phyloP scores from a whole-genome alignment of 73 alveolate genomes.

The Uronychia setigera region DNA sequence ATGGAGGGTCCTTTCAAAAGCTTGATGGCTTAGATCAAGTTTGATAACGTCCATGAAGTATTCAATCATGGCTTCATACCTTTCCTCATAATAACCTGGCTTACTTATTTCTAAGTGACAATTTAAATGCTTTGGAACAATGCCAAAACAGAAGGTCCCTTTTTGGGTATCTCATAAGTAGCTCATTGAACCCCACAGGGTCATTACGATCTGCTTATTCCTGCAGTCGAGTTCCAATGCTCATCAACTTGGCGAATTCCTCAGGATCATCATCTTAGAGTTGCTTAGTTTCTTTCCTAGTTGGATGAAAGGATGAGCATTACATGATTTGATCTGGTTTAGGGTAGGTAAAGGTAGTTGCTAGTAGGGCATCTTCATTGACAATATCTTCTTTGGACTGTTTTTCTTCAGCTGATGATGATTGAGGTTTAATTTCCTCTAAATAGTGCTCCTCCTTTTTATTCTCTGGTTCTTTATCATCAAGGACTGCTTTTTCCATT shows the following conservation, averaged over 20 bases:
- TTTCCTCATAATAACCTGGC: neutral
- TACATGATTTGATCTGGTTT: neutral
- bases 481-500: neutral
- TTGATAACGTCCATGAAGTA: neutral
- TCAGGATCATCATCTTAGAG: neutral
- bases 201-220: slow-evolving; percentile 3
- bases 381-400: neutral
- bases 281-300: neutral
- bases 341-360: neutral
- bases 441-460: neutral
- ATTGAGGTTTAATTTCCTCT: neutral
- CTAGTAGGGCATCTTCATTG: neutral
- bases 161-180: neutral
- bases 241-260: neutral
- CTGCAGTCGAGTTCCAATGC: slow-evolving; percentile 1
- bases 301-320: neutral
- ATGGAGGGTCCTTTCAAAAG: neutral
- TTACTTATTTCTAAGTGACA: neutral
- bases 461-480: neutral
- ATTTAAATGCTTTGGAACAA: neutral
- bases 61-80: neutral
- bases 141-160: neutral
- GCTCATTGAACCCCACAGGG: neutral
- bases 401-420: neutral
- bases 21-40: slow-evolving; percentile 1